Conservation (phyloP, 495 filamentous ascomycete species). For the Penicillium samsonianum region DNA sequence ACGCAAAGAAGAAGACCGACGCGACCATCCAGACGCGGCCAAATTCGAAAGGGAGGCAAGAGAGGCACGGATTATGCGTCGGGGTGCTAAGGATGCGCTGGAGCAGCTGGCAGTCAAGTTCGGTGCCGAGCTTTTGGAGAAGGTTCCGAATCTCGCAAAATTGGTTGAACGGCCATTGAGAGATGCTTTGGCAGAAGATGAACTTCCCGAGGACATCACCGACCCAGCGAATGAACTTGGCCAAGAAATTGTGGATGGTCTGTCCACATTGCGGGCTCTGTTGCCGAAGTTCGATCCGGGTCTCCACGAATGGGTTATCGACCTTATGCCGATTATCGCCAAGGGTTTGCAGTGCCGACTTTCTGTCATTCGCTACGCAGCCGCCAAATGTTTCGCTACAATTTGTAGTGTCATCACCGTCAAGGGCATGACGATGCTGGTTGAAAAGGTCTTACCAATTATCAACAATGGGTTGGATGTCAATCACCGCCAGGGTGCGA, state of each 20-base stretch:
- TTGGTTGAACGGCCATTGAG: conserved; percentile 81
- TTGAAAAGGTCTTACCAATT: conserved; percentile 86
- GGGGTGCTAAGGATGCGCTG: conserved; percentile 91
- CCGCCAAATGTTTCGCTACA: conserved; percentile 95
- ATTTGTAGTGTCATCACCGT: conserved; percentile 95
- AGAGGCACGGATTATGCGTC: conserved; percentile 81
- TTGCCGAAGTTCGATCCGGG: conserved; percentile 76
- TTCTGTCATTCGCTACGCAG: conserved; percentile 91
- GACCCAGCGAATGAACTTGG: conserved; percentile 71
- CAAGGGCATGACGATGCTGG: conserved; percentile 91
- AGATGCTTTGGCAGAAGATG: conserved; percentile 68
- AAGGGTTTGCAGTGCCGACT: conserved; percentile 82
- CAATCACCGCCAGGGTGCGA: conserved; percentile 84
- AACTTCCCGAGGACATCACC: conserved; percentile 65
- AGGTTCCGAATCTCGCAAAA: conserved; percentile 73
- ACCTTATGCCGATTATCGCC: conserved; percentile 81
- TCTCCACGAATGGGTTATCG: conserved; percentile 74
- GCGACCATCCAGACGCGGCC: conserved; percentile 85
- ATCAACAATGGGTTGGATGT: conserved; percentile 87
- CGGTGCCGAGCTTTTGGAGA: conserved; percentile 70
- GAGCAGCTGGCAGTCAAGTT: conserved; percentile 83
- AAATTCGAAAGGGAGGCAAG: conserved; percentile 84
- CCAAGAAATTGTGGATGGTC: conserved; percentile 88
- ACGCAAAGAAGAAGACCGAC: conserved; percentile 93
- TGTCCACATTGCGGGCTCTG: conserved; percentile 89